Conservation (phyloP, 345 rosid species). For the Eucalyptus tenuipes region DNA sequence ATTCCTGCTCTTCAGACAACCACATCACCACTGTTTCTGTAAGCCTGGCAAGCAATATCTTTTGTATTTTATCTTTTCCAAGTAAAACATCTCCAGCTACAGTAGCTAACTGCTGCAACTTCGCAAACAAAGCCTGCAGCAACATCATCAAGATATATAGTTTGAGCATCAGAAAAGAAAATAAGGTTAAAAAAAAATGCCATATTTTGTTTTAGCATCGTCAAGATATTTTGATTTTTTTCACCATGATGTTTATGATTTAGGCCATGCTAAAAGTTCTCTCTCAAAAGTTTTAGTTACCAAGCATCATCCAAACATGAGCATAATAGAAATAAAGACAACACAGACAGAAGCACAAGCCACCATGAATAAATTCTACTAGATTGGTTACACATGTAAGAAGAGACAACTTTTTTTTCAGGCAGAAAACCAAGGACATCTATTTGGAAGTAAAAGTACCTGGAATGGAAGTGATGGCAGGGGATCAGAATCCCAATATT, state of each 20-base stretch:
- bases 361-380: not conserved
- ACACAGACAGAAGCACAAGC: not conserved
- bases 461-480: conserved; percentile 95
- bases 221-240: not conserved
- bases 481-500: conserved; percentile 34
- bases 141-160: not conserved
- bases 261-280: not conserved
- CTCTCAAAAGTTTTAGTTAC: not conserved
- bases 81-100: conserved; percentile 91
- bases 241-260: not conserved
- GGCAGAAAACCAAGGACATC: not conserved
- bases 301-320: not conserved
- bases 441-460: conserved; percentile 23
- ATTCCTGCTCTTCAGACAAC: conserved; percentile 89
- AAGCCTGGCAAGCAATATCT: conserved; percentile 80
- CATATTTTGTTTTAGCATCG: not conserved
- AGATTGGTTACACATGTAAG: not conserved
- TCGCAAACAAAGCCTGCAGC: conserved; percentile 85
- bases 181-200: not conserved
- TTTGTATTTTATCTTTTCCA: conserved; percentile 90
- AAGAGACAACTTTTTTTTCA: not conserved
- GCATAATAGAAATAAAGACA: not conserved
- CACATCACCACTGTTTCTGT: conserved; percentile 96
- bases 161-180: not conserved
- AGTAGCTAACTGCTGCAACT: conserved; percentile 86